Conservation (phyloP, 1,284 basidiomycete genomes). For the Apiotrichum laibachii region DNA sequence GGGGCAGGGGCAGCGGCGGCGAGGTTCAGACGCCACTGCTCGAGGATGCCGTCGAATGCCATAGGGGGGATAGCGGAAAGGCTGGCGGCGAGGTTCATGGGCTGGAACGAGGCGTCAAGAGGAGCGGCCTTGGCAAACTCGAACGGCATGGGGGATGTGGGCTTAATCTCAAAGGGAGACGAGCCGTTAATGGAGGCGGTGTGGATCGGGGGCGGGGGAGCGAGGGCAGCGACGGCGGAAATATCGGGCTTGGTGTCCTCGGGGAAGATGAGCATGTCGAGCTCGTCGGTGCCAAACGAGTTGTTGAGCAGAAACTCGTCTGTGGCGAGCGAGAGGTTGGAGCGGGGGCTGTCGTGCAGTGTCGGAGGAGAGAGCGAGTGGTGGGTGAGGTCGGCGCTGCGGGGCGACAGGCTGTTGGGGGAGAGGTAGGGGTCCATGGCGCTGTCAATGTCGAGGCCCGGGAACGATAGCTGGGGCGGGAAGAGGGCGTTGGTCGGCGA, state of each 20-base stretch:
- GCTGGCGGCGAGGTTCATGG: background rate
- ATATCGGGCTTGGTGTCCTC: conserved; percentile 21
- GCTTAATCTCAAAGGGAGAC: conserved; percentile 5
- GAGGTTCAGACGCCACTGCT: conserved; percentile 24
- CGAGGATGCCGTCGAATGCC: conserved; percentile 22
- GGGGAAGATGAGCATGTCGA: conserved; percentile 41
- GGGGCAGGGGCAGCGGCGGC: conserved; percentile 1
- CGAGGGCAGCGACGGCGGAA: background rate
- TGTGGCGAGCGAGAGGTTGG: conserved; percentile 32
- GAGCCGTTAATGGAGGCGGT: conserved; percentile 3
- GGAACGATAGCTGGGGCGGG: conserved; percentile 28
- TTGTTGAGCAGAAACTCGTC: conserved; percentile 40
- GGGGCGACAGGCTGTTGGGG: conserved; percentile 16
- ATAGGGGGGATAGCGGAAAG: conserved; percentile 15
- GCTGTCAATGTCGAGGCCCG: conserved; percentile 14
- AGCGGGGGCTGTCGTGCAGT: conserved; percentile 33
- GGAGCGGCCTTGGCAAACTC: background rate
- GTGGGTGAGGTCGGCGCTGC: conserved; percentile 18
- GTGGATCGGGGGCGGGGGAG: background rate
- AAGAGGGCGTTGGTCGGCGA: conserved; percentile 30
- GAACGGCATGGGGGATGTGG: background rate
- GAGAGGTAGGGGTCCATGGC: conserved; percentile 13
- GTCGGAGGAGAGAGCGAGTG: conserved; percentile 34
- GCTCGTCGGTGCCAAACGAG: conserved; percentile 31
- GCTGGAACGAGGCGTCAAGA: background rate